Evolutionary conservation across 495 filamentous ascomycete genomes (phyloP).

Genomic region (Penicillium salamii): DNA sequence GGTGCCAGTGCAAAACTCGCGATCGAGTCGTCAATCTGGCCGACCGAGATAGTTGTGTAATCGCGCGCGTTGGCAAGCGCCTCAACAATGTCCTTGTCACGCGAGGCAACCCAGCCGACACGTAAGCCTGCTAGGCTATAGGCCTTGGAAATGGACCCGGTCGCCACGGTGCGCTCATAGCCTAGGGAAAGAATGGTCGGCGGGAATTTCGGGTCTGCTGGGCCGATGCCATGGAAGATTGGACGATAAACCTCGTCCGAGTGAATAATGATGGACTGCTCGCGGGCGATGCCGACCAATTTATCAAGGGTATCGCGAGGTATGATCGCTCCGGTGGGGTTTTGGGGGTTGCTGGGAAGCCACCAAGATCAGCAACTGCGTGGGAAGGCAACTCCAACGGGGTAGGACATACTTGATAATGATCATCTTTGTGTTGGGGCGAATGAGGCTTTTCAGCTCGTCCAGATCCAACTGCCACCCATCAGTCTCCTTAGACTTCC

Average conservation of each 20-base stretch:
- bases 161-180: slow-evolving; percentile 68
- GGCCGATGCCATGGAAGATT: slow-evolving; percentile 73
- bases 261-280: slow-evolving; percentile 63
- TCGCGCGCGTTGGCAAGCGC: slow-evolving; percentile 64
- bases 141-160: slow-evolving; percentile 82
- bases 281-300: slow-evolving; percentile 62
- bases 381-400: background rate
- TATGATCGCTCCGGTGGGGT: slow-evolving; percentile 76
- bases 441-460: slow-evolving; percentile 65
- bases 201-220: slow-evolving; percentile 55
- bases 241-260: slow-evolving; percentile 88
- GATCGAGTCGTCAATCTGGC: slow-evolving; percentile 76
- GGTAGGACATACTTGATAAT: slow-evolving; percentile 53
- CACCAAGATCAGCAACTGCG: background rate
- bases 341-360: slow-evolving; percentile 76
- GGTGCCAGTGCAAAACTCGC: slow-evolving; percentile 69
- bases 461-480: slow-evolving; percentile 65
- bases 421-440: slow-evolving; percentile 72
- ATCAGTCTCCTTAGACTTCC: slow-evolving; percentile 66
- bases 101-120: slow-evolving; percentile 78
- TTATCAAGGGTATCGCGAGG: slow-evolving; percentile 55
- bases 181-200: slow-evolving; percentile 68
- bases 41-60: slow-evolving; percentile 85
- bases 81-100: slow-evolving; percentile 60
- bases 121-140: slow-evolving; percentile 83